Evolutionary conservation across 352 stramenopile genomes (phyloP).

Genomic region (Phytophthora cajani): DNA sequence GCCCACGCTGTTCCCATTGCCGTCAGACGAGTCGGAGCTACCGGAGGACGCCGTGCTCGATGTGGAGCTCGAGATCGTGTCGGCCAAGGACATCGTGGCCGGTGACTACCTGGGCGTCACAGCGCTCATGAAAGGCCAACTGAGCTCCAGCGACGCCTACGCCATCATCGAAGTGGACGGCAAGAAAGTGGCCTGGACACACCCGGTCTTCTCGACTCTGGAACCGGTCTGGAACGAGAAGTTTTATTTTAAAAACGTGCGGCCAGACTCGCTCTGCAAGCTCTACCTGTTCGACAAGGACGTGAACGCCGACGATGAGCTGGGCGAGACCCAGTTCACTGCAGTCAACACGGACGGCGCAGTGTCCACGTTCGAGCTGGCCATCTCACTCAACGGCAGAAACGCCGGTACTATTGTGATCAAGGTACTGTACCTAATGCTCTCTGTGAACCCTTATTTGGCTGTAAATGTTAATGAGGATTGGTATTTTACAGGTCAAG

Average conservation of each 20-base stretch:
- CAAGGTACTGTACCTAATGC: constrained; percentile 10
- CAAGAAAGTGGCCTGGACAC: constrained; percentile 42
- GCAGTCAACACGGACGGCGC: constrained; percentile 33
- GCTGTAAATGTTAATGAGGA: too few species aligned
- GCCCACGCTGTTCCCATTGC: constrained; percentile 22
- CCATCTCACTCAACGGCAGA: constrained; percentile 27
- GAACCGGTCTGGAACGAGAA: constrained; percentile 49
- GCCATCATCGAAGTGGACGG: constrained; percentile 45
- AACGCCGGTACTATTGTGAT: constrained; percentile 36
- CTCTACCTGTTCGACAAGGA: constrained; percentile 47
- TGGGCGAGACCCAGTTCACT: constrained; percentile 40
- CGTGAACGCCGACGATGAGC: constrained; percentile 41
- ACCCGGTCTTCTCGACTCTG: constrained; percentile 41
- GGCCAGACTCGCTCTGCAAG: constrained; percentile 35
- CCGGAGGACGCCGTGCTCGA: constrained; percentile 27
- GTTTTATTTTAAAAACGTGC: constrained; percentile 45
- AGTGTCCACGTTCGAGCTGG: constrained; percentile 35
- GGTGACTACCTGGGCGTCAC: constrained; percentile 44
- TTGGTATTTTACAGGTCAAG: constrained; percentile 26
- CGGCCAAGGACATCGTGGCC: constrained; percentile 40
- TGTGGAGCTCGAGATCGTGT: constrained; percentile 46
- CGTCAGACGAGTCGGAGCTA: constrained; percentile 30
- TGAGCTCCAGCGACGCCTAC: constrained; percentile 47
- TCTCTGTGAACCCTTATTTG: too few species aligned
- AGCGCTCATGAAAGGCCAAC: constrained; percentile 33